Base-by-base conservation (phyloP, 2,329 filamentous ascomycete species). In the Rutstroemia sp. region DNA sequence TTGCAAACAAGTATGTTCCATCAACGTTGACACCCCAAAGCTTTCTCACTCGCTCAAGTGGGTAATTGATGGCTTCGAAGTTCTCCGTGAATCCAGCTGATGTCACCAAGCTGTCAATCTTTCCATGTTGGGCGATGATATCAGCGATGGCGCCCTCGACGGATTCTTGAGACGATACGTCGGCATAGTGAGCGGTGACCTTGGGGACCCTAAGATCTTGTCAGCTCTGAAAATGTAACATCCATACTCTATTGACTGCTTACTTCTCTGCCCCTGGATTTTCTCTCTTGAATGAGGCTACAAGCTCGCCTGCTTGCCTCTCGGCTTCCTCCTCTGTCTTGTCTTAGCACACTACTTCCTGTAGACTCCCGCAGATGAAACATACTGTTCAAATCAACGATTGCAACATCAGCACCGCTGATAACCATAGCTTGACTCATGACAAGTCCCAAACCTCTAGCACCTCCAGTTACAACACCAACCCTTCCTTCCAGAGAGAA, bases 1-100 rank as follows among this genome's bases (percentile, higher is more conserved):
- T 87, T 3, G 92, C 89, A 69, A 92, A 96, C 38, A 96, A 78
- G 71, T 95, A 96, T 54, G 92, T 95, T 21, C 92, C 92, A 67
- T 88, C 89, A 1, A 97, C 91, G 63, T 96, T 96, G 69, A 96
- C 92, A 50, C 84, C 85, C 90, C 90, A 96, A 16, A 97, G 83
- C 77, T 95, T 95, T 73, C 92, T 84, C 73, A 96, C 86, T 63
- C 92, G 87, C 65, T 96, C 90, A 64, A 92, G 83, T 0, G 92
- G 92, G 74, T 97, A 97, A 64, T 86, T 84, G 67, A 92, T 87
- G 48, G 92, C 92, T 67, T 95, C 87, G 68, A 91, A 95, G 76
- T 96, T 96, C 76, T 96, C 92, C 14, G 89, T 94, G 75, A 97
- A 96, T 47, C 92, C 92, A 50, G 92, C 92, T n/a, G 90, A 95